These are phyloP conservation scores for Xanthoconium stramineum DNA, from an alignment of 768 basidiomycete genomes.

Conservation along the genomic window DNA sequence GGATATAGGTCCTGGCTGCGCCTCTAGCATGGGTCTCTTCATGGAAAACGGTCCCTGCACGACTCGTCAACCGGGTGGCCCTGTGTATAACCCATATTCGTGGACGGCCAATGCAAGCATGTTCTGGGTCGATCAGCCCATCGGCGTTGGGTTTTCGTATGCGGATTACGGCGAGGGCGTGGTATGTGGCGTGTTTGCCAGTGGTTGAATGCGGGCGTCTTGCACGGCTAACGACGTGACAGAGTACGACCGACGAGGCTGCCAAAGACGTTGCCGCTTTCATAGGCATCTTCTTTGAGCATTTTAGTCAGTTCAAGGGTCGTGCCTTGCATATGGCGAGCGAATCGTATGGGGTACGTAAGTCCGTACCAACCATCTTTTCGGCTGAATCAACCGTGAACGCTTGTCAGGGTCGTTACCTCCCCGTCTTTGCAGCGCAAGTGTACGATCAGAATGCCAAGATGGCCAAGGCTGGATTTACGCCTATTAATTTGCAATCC, in stretches of 20 bases:
- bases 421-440: conserved; percentile 48
- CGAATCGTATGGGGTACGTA: too few species aligned
- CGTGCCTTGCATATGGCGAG: conserved; percentile 23
- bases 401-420: conserved; percentile 43
- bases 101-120: conserved; percentile 65
- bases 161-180: conserved; percentile 42
- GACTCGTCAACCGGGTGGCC: conserved; percentile 48
- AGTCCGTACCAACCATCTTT: background rate
- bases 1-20: conserved; percentile 44
- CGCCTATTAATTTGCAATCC: conserved; percentile 32
- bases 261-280: conserved; percentile 71
- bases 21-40: conserved; percentile 61
- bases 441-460: conserved; percentile 47
- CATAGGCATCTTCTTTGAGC: conserved; percentile 69
- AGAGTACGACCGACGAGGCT: conserved; percentile 66
- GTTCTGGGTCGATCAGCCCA: conserved; percentile 46
- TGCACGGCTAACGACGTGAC: background rate
- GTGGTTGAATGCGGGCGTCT: background rate
- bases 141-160: conserved; percentile 45
- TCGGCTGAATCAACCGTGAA: background rate
- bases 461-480: conserved; percentile 40
- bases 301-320: conserved; percentile 69
- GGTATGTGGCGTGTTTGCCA: conserved; percentile 20
- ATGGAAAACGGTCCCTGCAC: conserved; percentile 81
- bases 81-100: conserved; percentile 48